Evolutionary conservation across 192 early-diverging fungal species (phyloP).

Genomic region (Coemansia nantahalensis): DNA sequence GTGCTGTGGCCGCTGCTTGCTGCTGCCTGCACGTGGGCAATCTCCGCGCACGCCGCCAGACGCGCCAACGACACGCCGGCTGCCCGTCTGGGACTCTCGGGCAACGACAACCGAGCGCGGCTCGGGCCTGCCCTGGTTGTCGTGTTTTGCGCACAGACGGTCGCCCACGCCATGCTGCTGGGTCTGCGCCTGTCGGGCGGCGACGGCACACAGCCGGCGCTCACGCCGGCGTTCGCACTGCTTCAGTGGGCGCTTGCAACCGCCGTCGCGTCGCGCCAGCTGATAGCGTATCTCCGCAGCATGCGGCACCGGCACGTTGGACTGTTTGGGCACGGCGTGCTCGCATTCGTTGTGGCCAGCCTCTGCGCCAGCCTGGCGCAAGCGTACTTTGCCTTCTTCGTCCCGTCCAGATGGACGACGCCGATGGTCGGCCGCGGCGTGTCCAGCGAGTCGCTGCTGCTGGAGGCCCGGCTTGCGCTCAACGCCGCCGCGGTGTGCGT

Average conservation of each 20-base stretch:
- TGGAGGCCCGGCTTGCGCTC: slow-evolving; percentile 1
- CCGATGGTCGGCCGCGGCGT: slow-evolving; percentile 6
- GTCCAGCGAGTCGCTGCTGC: not conserved
- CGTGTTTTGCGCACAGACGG: slow-evolving; percentile 3
- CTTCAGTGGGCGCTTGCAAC: slow-evolving; percentile 1
- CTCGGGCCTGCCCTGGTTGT: slow-evolving; percentile 21
- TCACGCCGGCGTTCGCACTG: not conserved
- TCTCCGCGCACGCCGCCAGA: not conserved
- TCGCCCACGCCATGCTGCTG: slow-evolving; percentile 2
- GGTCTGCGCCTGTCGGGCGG: not conserved
- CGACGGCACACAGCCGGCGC: not conserved
- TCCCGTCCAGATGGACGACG: slow-evolving; percentile 10
- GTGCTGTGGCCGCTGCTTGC: not conserved
- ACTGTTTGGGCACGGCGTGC: slow-evolving; percentile 18
- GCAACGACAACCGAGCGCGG: slow-evolving; percentile 32
- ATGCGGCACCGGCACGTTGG: slow-evolving; percentile 13
- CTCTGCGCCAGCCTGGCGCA: slow-evolving; percentile 8
- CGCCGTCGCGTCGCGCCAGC: not conserved
- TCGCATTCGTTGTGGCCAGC: slow-evolving; percentile 14
- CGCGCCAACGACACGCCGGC: too few species aligned
- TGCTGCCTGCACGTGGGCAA: not conserved
- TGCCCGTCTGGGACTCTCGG: not conserved
- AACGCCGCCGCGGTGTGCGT: not conserved
- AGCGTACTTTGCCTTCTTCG: slow-evolving; percentile 23
- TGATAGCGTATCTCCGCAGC: slow-evolving; percentile 1